A percentile compares a stretch with the other conserved stretches of the same genome.
Evolutionary conservation across 1,139 yeast genomes (phyloP).

Genomic region (Hemisphaericaspora xylanilytica): DNA sequence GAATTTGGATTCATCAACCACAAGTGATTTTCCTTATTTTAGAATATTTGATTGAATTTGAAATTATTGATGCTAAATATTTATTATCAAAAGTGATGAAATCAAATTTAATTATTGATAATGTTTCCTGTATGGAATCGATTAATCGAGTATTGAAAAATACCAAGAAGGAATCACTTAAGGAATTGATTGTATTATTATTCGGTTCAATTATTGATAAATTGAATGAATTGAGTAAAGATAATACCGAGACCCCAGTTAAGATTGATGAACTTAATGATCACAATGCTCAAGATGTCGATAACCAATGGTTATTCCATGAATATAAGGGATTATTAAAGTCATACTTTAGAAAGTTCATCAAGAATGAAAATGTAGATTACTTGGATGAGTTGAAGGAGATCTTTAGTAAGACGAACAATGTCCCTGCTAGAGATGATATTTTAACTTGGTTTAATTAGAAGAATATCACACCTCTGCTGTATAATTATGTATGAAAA

Average conservation of each 20-base stretch:
- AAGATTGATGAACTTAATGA: constrained; percentile 28
- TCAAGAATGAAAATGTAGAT: constrained; percentile 17
- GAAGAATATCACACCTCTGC: not conserved
- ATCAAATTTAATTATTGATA: constrained; percentile 37
- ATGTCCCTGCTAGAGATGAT: constrained; percentile 27
- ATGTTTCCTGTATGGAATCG: constrained; percentile 49
- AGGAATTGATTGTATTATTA: constrained; percentile 29
- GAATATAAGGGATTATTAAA: constrained; percentile 46
- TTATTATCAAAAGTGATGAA: constrained; percentile 46
- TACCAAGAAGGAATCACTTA: constrained; percentile 15
- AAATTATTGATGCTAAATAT: constrained; percentile 41
- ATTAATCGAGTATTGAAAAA: constrained; percentile 33
- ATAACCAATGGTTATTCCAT: constrained; percentile 43
- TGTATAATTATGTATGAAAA: constrained; percentile 1
- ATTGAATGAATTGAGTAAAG: constrained; percentile 32
- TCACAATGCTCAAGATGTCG: constrained; percentile 28
- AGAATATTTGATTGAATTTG: constrained; percentile 58
- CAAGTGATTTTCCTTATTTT: constrained; percentile 74
- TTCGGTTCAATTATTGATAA: constrained; percentile 37
- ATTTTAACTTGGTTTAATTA: constrained; percentile 28
- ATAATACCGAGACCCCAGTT: constrained; percentile 22
- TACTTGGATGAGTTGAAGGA: constrained; percentile 23
- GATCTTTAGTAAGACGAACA: constrained; percentile 23
- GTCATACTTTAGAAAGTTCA: constrained; percentile 36
- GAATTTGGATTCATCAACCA: constrained; percentile 80